phyloP scores from a whole-genome alignment of 306 rosid species.

The Vigna angularis region DNA sequence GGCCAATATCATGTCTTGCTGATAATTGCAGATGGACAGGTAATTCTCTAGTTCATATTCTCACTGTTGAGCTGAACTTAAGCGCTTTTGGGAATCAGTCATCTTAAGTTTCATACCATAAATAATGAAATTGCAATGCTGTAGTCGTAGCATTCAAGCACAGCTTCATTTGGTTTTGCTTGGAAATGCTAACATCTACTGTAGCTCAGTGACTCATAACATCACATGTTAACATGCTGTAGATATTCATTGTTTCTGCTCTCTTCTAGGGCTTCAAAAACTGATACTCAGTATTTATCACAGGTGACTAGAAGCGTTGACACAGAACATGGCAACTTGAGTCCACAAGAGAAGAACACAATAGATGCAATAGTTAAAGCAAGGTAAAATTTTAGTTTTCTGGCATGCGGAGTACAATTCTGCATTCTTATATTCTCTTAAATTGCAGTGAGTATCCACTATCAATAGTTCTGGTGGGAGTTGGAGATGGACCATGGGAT shows the following conservation, averaged over 20 bases:
- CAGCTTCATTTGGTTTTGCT: slow-evolving; percentile 22
- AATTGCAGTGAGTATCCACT: slow-evolving; percentile 72
- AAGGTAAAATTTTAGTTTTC: slow-evolving; percentile 53
- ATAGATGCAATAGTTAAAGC: slow-evolving; percentile 82
- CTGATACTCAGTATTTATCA: slow-evolving; percentile 30
- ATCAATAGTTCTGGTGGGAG: slow-evolving; percentile 84
- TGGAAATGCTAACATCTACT: slow-evolving; percentile 12
- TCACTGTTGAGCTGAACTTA: not conserved
- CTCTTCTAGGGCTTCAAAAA: slow-evolving; percentile 4
- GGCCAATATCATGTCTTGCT: slow-evolving; percentile 89
- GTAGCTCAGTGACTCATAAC: not conserved
- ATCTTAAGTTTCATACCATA: slow-evolving; percentile 26
- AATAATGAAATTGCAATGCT: slow-evolving; percentile 4
- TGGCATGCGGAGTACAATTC: slow-evolving; percentile 34
- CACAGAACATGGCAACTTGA: slow-evolving; percentile 63
- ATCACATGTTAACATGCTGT: not conserved
- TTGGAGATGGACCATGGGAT: slow-evolving; percentile 96
- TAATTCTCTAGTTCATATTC: slow-evolving; percentile 41
- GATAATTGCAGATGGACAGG: slow-evolving; percentile 92
- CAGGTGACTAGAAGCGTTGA: slow-evolving; percentile 85
- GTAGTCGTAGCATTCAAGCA: not conserved
- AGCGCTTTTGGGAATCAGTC: slow-evolving; percentile 14
- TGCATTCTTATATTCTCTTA: slow-evolving; percentile 37
- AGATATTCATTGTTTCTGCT: slow-evolving; percentile 31
- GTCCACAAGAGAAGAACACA: slow-evolving; percentile 78